These are phyloP conservation scores for Lodderomyces oxycetoniae DNA, from an alignment of 1,139 yeast species.

Conservation along the genomic window DNA sequence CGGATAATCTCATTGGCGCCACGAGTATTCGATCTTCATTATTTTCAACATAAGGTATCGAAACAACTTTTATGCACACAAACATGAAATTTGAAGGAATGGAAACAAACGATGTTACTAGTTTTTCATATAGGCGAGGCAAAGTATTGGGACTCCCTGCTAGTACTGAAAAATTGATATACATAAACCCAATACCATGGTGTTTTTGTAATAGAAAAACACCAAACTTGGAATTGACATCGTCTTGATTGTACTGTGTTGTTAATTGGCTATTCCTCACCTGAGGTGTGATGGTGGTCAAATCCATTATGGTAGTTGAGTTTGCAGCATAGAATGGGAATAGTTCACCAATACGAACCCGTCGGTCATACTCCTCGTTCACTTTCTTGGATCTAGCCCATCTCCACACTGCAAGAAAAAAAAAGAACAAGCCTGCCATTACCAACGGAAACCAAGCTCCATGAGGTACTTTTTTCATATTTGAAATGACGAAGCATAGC, in stretches of 20 bases:
- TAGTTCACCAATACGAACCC: conserved; percentile 27
- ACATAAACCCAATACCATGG: conserved; percentile 40
- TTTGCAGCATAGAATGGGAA: conserved; percentile 21
- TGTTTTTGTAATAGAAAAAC: conserved; percentile 19
- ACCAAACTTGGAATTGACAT: conserved; percentile 18
- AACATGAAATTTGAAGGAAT: conserved; percentile 42
- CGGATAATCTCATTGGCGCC: conserved; percentile 36
- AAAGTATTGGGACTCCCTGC: conserved; percentile 38
- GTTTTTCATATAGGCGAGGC: conserved; percentile 35
- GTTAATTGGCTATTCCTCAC: neutral
- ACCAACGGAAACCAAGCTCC: conserved; percentile 59
- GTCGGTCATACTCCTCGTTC: conserved; percentile 28
- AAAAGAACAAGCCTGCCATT: conserved; percentile 31
- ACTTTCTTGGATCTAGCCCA: conserved; percentile 42
- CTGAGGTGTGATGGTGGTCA: conserved; percentile 3
- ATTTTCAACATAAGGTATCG: conserved; percentile 35
- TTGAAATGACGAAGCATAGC: conserved; percentile 40
- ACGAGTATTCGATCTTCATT: conserved; percentile 34
- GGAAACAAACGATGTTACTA: conserved; percentile 35
- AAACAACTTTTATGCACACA: conserved; percentile 35
- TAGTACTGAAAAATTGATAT: conserved; percentile 29
- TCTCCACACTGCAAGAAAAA: conserved; percentile 42
- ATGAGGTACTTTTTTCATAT: conserved; percentile 46
- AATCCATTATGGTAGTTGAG: conserved; percentile 20
- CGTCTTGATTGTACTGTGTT: conserved; percentile 7